These are phyloP conservation scores for Amanita muscaria DNA, from an alignment of 768 basidiomycete genomes.

Conservation along the genomic window DNA sequence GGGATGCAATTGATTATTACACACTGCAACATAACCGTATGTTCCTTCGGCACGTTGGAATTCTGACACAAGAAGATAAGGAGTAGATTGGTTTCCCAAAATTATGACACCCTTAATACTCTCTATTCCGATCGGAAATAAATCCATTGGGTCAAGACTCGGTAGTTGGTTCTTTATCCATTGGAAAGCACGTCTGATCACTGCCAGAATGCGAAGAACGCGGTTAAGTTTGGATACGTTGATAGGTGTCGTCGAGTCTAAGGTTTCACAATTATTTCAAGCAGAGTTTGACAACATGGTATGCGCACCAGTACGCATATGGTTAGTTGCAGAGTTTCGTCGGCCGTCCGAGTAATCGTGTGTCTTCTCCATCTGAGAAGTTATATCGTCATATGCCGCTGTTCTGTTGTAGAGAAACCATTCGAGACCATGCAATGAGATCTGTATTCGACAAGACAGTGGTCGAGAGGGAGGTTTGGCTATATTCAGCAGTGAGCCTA, in stretches of 20 bases:
- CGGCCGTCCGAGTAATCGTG: slow-evolving; percentile 29
- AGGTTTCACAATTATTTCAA: not conserved
- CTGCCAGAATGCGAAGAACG: slow-evolving; percentile 25
- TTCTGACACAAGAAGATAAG: slow-evolving; percentile 71
- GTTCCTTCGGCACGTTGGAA: slow-evolving; percentile 73
- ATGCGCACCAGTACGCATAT: not conserved
- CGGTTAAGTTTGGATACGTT: slow-evolving; percentile 19
- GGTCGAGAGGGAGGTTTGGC: slow-evolving; percentile 27
- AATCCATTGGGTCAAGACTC: slow-evolving; percentile 66
- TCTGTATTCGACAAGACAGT: slow-evolving; percentile 70
- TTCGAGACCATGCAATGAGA: slow-evolving; percentile 79
- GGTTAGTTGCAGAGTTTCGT: slow-evolving; percentile 18
- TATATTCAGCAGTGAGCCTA: slow-evolving; percentile 14
- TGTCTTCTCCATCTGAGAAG: slow-evolving; percentile 56
- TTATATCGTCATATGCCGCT: slow-evolving; percentile 79
- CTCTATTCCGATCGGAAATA: slow-evolving; percentile 80
- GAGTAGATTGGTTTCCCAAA: slow-evolving; percentile 81
- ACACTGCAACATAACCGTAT: slow-evolving; percentile 68
- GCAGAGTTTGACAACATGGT: not conserved
- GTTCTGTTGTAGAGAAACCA: slow-evolving; percentile 92
- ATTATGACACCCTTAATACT: slow-evolving; percentile 75
- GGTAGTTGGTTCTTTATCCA: slow-evolving; percentile 61
- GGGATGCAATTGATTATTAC: slow-evolving; percentile 16
- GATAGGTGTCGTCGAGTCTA: not conserved
- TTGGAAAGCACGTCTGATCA: slow-evolving; percentile 31